Evolutionary conservation across 2,329 filamentous ascomycete genomes (phyloP).

Genomic region (Chrysoporthe puriensis): DNA sequence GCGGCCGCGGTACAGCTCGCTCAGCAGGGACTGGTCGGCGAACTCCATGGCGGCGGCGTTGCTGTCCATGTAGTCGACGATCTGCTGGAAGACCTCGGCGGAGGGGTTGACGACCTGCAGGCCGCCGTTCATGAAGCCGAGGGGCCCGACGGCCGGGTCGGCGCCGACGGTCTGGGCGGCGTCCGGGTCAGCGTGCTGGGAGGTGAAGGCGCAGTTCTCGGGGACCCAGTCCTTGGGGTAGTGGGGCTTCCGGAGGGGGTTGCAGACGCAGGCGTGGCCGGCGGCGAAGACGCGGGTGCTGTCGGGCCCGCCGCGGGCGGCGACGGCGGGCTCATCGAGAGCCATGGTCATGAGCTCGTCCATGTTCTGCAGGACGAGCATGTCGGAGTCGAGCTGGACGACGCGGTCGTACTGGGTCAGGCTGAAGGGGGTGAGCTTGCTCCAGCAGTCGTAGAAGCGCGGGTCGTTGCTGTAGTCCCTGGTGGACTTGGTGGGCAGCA

Average conservation of each 20-base stretch:
- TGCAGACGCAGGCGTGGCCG: constrained; percentile 84
- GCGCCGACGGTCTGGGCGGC: constrained; percentile 50
- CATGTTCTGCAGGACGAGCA: constrained; percentile 84
- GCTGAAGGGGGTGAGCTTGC: constrained; percentile 79
- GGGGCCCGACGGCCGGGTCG: constrained; percentile 49
- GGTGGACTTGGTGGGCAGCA: constrained; percentile 66
- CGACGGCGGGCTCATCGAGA: constrained; percentile 45
- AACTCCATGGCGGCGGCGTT: constrained; percentile 56
- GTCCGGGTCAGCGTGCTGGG: constrained; percentile 52
- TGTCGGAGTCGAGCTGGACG: constrained; percentile 86
- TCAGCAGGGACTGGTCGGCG: constrained; percentile 62
- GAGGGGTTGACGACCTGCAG: constrained; percentile 61
- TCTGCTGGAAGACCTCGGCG: constrained; percentile 50
- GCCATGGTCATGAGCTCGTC: constrained; percentile 87
- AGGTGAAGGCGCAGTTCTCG: constrained; percentile 61
- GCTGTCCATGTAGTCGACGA: constrained; percentile 54
- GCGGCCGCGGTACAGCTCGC: constrained; percentile 56
- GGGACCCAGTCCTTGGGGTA: constrained; percentile 74
- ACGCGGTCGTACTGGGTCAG: constrained; percentile 77
- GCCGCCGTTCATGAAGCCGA: constrained; percentile 60
- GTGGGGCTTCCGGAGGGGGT: constrained; percentile 76
- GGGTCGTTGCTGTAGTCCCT: constrained; percentile 75
- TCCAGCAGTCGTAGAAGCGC: constrained; percentile 90
- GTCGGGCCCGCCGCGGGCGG: constrained; percentile 33
- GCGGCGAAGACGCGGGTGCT: constrained; percentile 77